phyloP scores from a whole-genome alignment of 768 basidiomycete species.

The Collybiopsis luxurians region DNA sequence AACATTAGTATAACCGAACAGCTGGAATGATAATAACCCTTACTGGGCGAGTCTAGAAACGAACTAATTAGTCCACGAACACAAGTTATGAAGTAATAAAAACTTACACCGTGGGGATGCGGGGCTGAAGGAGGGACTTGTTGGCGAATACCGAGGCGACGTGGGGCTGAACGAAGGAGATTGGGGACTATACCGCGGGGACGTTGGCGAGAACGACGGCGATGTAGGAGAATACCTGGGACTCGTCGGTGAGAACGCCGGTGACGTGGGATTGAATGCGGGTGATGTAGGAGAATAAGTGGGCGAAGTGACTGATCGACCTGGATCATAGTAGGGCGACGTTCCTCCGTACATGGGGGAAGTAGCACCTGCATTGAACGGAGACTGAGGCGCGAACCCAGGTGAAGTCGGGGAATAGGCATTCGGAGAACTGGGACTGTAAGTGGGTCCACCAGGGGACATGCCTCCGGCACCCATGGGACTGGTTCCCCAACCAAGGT shows the following conservation, averaged over 20 bases:
- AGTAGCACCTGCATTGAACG: slow-evolving; percentile 69
- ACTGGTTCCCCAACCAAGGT: slow-evolving; percentile 79
- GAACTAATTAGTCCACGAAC: slow-evolving; percentile 17
- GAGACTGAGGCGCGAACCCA: slow-evolving; percentile 77
- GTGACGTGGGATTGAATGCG: slow-evolving; percentile 77
- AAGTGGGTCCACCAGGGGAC: slow-evolving; percentile 86
- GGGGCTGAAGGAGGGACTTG: slow-evolving; percentile 88
- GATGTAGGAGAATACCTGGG: slow-evolving; percentile 86
- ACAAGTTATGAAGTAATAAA: slow-evolving; percentile 12
- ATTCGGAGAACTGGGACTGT: slow-evolving; percentile 90
- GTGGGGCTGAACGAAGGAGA: slow-evolving; percentile 91
- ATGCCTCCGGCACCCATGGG: slow-evolving; percentile 77
- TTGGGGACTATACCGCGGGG: slow-evolving; percentile 83
- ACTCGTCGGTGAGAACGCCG: slow-evolving; percentile 82
- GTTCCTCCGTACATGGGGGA: slow-evolving; percentile 84
- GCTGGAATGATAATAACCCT: slow-evolving; percentile 27
- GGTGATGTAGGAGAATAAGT: slow-evolving; percentile 90
- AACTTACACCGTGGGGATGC: slow-evolving; percentile 87
- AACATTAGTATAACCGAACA: slow-evolving; percentile 20
- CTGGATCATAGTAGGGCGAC: slow-evolving; percentile 76
- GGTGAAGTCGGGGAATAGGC: slow-evolving; percentile 89
- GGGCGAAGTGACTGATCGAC: slow-evolving; percentile 70
- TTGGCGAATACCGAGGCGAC: slow-evolving; percentile 86
- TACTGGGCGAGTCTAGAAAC: slow-evolving; percentile 74
- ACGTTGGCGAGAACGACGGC: slow-evolving; percentile 82